These are phyloP conservation scores for Diaporthe eres DNA, from an alignment of 2,329 filamentous ascomycete genomes.

Conservation along the genomic window DNA sequence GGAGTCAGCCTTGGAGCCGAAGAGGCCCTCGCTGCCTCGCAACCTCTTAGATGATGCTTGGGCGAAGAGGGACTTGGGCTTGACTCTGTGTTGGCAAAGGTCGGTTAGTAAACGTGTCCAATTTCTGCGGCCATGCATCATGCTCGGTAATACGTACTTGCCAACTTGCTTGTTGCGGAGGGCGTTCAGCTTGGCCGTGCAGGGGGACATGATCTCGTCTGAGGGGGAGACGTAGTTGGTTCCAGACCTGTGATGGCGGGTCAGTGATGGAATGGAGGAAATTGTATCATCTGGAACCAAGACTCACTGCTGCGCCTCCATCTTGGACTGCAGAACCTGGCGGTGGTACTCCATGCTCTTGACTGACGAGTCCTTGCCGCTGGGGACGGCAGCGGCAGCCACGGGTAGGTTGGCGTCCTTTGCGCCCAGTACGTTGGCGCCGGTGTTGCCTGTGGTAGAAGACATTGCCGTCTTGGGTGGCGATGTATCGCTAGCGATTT, in stretches of 20 bases:
- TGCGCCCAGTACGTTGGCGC: constrained; percentile 70
- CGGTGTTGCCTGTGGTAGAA: constrained; percentile 40
- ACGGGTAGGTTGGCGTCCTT: constrained; percentile 76
- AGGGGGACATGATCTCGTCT: constrained; percentile 91
- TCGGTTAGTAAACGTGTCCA: neutral
- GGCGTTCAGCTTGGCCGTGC: constrained; percentile 84
- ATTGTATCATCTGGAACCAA: neutral
- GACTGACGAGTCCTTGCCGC: constrained; percentile 55
- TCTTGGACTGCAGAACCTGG: constrained; percentile 80
- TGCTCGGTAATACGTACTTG: constrained; percentile 71
- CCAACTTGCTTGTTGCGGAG: constrained; percentile 84
- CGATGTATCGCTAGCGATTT: constrained; percentile 1
- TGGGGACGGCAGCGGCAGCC: constrained; percentile 50
- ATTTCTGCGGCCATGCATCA: neutral
- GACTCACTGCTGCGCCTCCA: constrained; percentile 64
- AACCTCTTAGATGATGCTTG: constrained; percentile 76
- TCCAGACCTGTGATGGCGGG: constrained; percentile 26
- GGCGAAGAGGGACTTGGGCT: constrained; percentile 78
- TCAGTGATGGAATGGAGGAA: constrained; percentile 6
- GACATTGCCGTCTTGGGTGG: constrained; percentile 63
- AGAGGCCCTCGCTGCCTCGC: constrained; percentile 59
- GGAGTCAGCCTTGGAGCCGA: constrained; percentile 47
- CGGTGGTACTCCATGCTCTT: constrained; percentile 85
- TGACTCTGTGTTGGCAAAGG: constrained; percentile 61
- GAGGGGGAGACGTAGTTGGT: constrained; percentile 80